Percentiles rank a stretch among this genome's conserved stretches.
Evolutionary conservation across 208 protist species (phyloP).

Genomic region (Trichomonas vaginalis): DNA sequence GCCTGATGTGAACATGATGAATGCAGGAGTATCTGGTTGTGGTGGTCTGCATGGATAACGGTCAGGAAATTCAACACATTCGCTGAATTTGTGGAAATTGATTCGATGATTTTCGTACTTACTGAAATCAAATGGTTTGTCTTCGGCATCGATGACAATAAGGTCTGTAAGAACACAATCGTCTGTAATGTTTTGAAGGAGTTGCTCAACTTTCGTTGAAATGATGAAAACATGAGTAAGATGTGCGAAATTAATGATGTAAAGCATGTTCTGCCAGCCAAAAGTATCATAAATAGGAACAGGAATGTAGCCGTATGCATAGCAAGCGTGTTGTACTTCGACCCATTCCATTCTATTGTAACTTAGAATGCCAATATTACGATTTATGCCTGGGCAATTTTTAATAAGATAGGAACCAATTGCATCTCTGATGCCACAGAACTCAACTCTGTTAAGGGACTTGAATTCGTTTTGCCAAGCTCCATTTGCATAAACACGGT

Average conservation of each 20-base stretch:
- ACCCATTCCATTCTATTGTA: slow-evolving; percentile 18
- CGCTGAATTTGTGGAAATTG: not conserved
- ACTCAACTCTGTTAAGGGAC: not conserved
- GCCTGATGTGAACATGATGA: not conserved
- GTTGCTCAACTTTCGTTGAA: not conserved
- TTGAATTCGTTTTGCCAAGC: not conserved
- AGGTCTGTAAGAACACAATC: not conserved
- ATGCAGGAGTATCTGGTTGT: not conserved
- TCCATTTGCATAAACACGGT: not conserved
- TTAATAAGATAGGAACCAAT: not conserved
- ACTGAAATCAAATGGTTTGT: not conserved
- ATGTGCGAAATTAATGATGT: slow-evolving; percentile 25
- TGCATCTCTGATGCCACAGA: not conserved
- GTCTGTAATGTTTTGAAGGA: not conserved
- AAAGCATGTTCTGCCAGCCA: slow-evolving; percentile 12
- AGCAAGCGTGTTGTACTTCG: not conserved
- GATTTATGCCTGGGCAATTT: not conserved
- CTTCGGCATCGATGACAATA: not conserved
- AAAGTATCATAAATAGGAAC: slow-evolving; percentile 28
- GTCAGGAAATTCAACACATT: not conserved
- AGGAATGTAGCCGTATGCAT: slow-evolving; percentile 19
- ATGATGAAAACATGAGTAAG: not conserved
- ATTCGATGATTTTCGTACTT: not conserved
- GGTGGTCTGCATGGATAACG: not conserved
- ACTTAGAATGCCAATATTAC: slow-evolving; percentile 19